Percentiles rank a stretch among this genome's conserved stretches.
These are phyloP conservation scores for Alternaria burnsii DNA, from an alignment of 2,329 filamentous ascomycete genomes.

Conservation along the genomic window DNA sequence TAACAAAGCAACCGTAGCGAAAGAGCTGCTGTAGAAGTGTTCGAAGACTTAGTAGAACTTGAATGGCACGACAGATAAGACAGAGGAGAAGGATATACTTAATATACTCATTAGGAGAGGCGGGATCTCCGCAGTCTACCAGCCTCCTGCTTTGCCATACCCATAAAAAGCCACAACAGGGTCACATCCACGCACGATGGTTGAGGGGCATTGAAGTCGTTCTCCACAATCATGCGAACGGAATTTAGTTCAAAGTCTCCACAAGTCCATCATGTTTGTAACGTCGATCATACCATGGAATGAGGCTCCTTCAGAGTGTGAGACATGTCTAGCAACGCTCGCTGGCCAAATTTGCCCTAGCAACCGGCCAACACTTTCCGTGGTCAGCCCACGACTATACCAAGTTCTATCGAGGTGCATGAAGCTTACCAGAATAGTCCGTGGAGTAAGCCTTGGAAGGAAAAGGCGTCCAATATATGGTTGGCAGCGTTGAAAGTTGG, in stretches of 20 bases:
- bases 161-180: slow-evolving; percentile 29
- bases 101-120: slow-evolving; percentile 35
- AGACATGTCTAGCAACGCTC: slow-evolving; percentile 20
- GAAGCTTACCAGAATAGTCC: slow-evolving; percentile 24
- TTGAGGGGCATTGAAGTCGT: slow-evolving; percentile 27
- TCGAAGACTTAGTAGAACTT: background rate
- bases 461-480: slow-evolving; percentile 12
- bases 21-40: slow-evolving; percentile 41
- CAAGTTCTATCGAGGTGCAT: slow-evolving; percentile 22
- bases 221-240: slow-evolving; percentile 19
- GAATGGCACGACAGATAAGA: slow-evolving; percentile 11
- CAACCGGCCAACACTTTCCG: slow-evolving; percentile 19
- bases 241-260: slow-evolving; percentile 18
- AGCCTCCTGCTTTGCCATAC: slow-evolving; percentile 28
- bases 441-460: slow-evolving; percentile 24
- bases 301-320: slow-evolving; percentile 23
- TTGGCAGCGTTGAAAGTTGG: slow-evolving; percentile 3
- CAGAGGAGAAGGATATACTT: slow-evolving; percentile 27
- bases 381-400: slow-evolving; percentile 18
- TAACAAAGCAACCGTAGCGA: slow-evolving; percentile 50
- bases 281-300: slow-evolving; percentile 25
- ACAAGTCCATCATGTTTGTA: slow-evolving; percentile 25
- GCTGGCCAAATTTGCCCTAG: slow-evolving; percentile 26
- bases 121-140: slow-evolving; percentile 28
- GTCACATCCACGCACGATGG: slow-evolving; percentile 42